Percentiles rank a stretch among this genome's conserved stretches.
Evolutionary conservation across 352 stramenopile genomes (phyloP).

Genomic region (Phytophthora litchii): DNA sequence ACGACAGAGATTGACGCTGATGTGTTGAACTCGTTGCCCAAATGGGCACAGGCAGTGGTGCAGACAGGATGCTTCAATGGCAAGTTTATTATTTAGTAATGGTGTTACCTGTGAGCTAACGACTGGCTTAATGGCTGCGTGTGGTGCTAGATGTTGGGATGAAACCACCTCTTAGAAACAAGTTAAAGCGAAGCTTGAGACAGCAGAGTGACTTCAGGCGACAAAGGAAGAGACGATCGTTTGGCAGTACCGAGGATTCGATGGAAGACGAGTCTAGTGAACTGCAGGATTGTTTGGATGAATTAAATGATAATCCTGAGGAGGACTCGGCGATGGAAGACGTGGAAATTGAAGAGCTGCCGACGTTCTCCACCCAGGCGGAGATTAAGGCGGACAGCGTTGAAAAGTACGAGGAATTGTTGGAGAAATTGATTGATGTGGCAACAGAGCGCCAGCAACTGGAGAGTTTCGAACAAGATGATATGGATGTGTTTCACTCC

Average conservation of each 20-base stretch:
- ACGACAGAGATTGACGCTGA: slow-evolving; percentile 39
- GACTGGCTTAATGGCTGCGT: slow-evolving; percentile 4
- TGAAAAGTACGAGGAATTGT: slow-evolving; percentile 66
- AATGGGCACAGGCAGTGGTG: slow-evolving; percentile 63
- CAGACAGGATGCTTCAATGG: slow-evolving; percentile 58
- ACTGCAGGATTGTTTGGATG: slow-evolving; percentile 27
- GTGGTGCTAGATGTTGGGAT: slow-evolving; percentile 8
- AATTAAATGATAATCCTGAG: slow-evolving; percentile 19
- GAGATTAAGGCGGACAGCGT: slow-evolving; percentile 60
- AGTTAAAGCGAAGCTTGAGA: slow-evolving; percentile 26
- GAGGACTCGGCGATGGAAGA: slow-evolving; percentile 21
- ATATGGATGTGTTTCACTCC: slow-evolving; percentile 48
- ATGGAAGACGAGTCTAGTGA: slow-evolving; percentile 22
- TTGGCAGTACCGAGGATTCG: not conserved
- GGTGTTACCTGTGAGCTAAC: not conserved
- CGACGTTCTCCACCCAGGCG: slow-evolving; percentile 54
- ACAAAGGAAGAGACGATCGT: slow-evolving; percentile 16
- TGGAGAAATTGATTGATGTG: slow-evolving; percentile 50
- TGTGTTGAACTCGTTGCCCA: slow-evolving; percentile 49
- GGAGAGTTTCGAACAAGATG: slow-evolving; percentile 33
- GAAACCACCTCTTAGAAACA: slow-evolving; percentile 8
- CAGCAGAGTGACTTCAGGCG: slow-evolving; percentile 10
- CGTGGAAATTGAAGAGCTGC: slow-evolving; percentile 23
- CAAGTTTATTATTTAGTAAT: slow-evolving; percentile 12
- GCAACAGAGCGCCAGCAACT: slow-evolving; percentile 42